A percentile compares a stretch with the other conserved stretches of the same genome.
These are phyloP conservation scores for Talaromyces verruculosus DNA, from an alignment of 2,329 filamentous ascomycete species.

Conservation along the genomic window DNA sequence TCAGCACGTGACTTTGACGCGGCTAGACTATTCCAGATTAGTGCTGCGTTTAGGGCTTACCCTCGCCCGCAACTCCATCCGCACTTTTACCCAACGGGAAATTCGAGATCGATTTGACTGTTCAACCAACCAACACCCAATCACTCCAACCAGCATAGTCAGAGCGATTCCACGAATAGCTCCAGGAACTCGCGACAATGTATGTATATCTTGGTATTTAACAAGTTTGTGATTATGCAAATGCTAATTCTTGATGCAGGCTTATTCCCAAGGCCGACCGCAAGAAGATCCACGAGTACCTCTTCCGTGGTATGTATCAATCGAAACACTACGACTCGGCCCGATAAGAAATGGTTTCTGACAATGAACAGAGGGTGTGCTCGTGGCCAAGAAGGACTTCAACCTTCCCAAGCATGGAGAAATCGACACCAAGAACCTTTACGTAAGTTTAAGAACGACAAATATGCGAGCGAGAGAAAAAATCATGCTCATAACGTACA, in stretches of 20 bases:
- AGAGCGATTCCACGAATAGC: conserved; percentile 56
- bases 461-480: neutral
- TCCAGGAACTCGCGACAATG: conserved; percentile 57
- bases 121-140: conserved; percentile 38
- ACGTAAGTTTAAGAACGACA: conserved; percentile 50
- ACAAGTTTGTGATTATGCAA: neutral
- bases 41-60: conserved; percentile 20
- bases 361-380: conserved; percentile 62
- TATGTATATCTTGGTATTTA: conserved; percentile 22
- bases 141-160: conserved; percentile 41
- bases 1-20: conserved; percentile 6
- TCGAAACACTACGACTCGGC: conserved; percentile 15
- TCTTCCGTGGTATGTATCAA: conserved; percentile 75
- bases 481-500: conserved; percentile 30
- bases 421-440: conserved; percentile 99
- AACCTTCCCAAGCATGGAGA: conserved; percentile 97
- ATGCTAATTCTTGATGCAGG: conserved; percentile 52
- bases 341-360: neutral
- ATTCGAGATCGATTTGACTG: conserved; percentile 26
- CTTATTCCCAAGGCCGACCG: conserved; percentile 99
- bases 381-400: conserved; percentile 99
- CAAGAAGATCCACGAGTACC: conserved; percentile 99
- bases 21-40: neutral
- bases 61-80: conserved; percentile 25
- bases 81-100: conserved; percentile 35